Percentiles rank a stretch among this genome's conserved stretches.
These are phyloP conservation scores for Mortierella sp. DNA, from an alignment of 371 early-diverging fungal genomes.

Conservation along the genomic window DNA sequence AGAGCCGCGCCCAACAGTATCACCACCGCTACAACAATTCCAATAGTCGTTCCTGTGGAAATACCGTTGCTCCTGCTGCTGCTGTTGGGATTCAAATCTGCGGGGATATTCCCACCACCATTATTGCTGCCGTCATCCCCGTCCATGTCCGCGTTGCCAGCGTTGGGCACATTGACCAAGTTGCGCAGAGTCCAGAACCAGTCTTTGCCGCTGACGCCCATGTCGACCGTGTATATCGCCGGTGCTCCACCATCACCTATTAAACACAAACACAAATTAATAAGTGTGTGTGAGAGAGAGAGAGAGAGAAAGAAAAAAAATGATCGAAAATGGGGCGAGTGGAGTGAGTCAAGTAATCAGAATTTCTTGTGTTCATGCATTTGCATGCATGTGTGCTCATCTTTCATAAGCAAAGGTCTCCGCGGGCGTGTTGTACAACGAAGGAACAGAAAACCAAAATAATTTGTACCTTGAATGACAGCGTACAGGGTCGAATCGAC, in stretches of 20 bases:
- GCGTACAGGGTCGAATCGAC: constrained; percentile 23
- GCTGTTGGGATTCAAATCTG: background rate
- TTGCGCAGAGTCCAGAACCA: background rate
- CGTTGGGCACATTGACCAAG: background rate
- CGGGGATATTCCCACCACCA: background rate
- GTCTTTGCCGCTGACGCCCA: background rate
- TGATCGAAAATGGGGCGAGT: too few species aligned
- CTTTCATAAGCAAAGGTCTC: too few species aligned
- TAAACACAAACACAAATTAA: too few species aligned
- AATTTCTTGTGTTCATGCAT: too few species aligned
- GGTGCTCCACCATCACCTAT: background rate
- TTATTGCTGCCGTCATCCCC: background rate
- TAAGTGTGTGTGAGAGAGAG: background rate
- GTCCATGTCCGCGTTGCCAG: background rate
- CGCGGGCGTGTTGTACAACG: too few species aligned
- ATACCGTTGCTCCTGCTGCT: background rate
- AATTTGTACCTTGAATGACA: constrained; percentile 27
- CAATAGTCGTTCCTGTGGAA: constrained; percentile 10
- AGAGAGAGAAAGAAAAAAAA: too few species aligned
- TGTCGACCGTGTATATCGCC: background rate
- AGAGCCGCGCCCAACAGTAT: background rate
- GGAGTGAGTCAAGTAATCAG: too few species aligned
- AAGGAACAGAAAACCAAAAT: background rate
- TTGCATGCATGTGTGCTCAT: too few species aligned
- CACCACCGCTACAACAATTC: constrained; percentile 3